These are phyloP conservation scores for Syzygium aromaticum DNA, from an alignment of 345 rosid species.

Conservation along the genomic window DNA sequence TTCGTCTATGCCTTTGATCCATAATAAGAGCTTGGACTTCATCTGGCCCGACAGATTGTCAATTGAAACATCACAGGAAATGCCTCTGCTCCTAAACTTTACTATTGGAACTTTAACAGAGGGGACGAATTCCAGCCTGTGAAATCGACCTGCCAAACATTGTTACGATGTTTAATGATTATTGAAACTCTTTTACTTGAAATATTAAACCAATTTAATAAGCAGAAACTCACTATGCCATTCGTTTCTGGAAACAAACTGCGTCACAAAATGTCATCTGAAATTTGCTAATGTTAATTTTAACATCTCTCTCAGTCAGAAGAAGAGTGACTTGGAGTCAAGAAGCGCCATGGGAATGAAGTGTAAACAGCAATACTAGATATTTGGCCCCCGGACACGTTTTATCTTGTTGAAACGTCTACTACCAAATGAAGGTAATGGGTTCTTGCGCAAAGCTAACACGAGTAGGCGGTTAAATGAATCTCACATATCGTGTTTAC, in stretches of 20 bases:
- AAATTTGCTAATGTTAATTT: not conserved
- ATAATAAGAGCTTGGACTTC: conserved; percentile 64
- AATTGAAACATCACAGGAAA: conserved; percentile 78
- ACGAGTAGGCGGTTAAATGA: not conserved
- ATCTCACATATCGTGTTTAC: not conserved
- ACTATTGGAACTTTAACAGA: conserved; percentile 77
- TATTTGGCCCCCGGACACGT: not conserved
- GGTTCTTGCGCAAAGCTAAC: not conserved
- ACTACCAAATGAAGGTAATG: not conserved
- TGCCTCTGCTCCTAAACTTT: conserved; percentile 42
- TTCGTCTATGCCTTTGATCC: conserved; percentile 69
- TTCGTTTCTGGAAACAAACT: not conserved
- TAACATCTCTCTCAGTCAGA: not conserved
- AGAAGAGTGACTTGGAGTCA: not conserved
- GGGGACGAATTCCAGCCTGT: conserved; percentile 37
- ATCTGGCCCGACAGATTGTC: conserved; percentile 62
- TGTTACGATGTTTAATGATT: not conserved
- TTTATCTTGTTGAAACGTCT: not conserved
- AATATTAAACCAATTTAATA: not conserved
- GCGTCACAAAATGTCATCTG: not conserved
- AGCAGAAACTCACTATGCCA: not conserved
- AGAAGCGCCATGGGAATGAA: not conserved
- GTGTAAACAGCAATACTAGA: not conserved
- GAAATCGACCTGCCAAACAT: conserved; percentile 33
- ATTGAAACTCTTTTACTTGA: not conserved